Percentiles rank a stretch among this genome's conserved stretches.
These are phyloP conservation scores for Yamadazyma sp. DNA, from an alignment of 1,139 yeast genomes.

Conservation along the genomic window DNA sequence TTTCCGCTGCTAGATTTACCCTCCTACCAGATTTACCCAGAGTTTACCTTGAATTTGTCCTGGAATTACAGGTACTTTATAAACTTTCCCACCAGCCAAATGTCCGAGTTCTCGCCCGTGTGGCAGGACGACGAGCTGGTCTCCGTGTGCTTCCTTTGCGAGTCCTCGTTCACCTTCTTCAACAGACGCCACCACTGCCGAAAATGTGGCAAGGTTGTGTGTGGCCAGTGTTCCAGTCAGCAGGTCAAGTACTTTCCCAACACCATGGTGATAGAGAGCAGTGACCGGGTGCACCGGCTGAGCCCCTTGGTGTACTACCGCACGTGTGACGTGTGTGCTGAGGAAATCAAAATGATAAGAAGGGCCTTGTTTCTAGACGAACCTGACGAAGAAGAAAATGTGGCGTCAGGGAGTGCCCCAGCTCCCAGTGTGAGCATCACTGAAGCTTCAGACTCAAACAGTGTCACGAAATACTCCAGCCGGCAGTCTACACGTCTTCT, in stretches of 20 bases:
- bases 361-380: conserved; percentile 31
- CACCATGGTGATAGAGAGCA: conserved; percentile 34
- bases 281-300: conserved; percentile 25
- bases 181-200: conserved; percentile 90
- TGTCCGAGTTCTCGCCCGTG: conserved; percentile 4
- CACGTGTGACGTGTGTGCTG: conserved; percentile 73
- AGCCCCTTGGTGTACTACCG: conserved; percentile 41
- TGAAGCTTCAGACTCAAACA: conserved; percentile 6
- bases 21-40: too few relatives aligned
- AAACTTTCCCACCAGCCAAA: too few relatives aligned
- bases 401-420: not conserved
- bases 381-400: not conserved
- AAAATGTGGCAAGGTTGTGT: conserved; percentile 76
- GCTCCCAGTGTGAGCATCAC: not conserved
- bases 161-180: conserved; percentile 56
- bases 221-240: conserved; percentile 63
- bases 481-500: conserved; percentile 18
- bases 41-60: too few relatives aligned
- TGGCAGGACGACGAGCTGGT: conserved; percentile 84
- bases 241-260: conserved; percentile 42
- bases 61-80: too few relatives aligned
- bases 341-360: conserved; percentile 59
- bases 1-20: too few relatives aligned
- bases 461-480: conserved; percentile 27
- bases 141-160: conserved; percentile 62